These are phyloP conservation scores for Vitis hybrid DNA, from an alignment of 177 flowering plant genomes.

Conservation along the genomic window DNA sequence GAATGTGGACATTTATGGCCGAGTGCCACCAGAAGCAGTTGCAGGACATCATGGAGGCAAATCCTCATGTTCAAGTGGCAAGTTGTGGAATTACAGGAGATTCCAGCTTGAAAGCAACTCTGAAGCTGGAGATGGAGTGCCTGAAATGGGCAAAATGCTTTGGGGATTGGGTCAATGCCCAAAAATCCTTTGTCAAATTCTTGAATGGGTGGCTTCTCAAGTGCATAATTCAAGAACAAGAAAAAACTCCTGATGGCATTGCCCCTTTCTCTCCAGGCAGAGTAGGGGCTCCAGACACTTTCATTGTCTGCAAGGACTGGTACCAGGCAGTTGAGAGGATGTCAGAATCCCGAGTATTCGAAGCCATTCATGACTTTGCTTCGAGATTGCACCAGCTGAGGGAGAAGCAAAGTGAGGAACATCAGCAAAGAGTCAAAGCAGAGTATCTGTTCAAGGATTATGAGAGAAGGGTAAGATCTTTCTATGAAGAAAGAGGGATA, in stretches of 20 bases:
- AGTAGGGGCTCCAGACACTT: neutral
- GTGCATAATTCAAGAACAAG: neutral
- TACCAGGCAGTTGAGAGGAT: conserved; percentile 6
- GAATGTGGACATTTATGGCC: conserved; percentile 12
- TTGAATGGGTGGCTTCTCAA: conserved; percentile 8
- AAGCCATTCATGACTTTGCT: conserved; percentile 3
- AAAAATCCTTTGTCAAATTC: conserved; percentile 1
- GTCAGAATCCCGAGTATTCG: neutral
- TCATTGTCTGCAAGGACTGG: conserved; percentile 3
- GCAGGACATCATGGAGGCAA: neutral
- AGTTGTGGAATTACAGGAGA: neutral
- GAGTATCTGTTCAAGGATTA: neutral
- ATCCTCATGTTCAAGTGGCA: neutral
- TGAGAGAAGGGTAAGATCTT: neutral
- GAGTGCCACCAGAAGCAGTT: conserved; percentile 6
- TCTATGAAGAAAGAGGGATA: neutral
- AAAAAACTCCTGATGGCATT: neutral
- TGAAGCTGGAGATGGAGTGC: conserved; percentile 8
- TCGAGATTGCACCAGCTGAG: conserved; percentile 5
- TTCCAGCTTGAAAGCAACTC: neutral
- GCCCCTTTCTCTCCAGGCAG: conserved; percentile 6
- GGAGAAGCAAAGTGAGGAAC: conserved; percentile 11
- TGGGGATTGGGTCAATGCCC: neutral
- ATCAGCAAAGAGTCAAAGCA: neutral
- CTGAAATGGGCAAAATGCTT: conserved; percentile 6